Evolutionary conservation across 192 early-diverging fungal species (phyloP).

Genomic region (Mortierella alpina): DNA sequence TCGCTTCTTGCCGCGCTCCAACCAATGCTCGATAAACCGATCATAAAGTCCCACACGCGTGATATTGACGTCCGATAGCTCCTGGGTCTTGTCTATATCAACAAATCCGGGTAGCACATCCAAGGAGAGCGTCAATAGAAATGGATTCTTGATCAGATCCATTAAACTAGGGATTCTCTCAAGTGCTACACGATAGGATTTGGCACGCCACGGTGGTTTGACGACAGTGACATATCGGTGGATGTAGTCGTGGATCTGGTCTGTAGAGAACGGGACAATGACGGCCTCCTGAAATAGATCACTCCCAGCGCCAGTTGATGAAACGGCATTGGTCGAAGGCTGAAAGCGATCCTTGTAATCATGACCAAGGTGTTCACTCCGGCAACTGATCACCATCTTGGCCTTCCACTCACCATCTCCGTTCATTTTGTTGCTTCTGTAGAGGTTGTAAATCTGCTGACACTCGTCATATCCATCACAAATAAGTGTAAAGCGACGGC

Average conservation of each 20-base stretch:
- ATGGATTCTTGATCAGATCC: slow-evolving; percentile 1
- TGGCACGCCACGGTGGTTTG: neutral
- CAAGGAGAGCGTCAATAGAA: neutral
- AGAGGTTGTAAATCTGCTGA: too few relatives aligned
- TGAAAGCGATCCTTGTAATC: too few relatives aligned
- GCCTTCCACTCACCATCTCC: too few relatives aligned
- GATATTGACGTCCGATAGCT: too few relatives aligned
- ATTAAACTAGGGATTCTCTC: neutral
- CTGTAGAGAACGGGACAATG: neutral
- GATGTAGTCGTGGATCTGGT: neutral
- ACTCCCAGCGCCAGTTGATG: neutral
- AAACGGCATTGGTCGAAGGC: neutral
- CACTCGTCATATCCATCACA: too few relatives aligned
- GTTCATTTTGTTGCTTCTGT: too few relatives aligned
- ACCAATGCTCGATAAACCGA: neutral
- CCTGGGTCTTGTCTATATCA: too few relatives aligned
- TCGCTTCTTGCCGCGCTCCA: neutral
- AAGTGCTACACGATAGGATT: neutral
- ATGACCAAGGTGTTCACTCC: too few relatives aligned
- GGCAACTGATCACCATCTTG: too few relatives aligned
- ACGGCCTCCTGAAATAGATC: neutral
- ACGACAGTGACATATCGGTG: too few relatives aligned
- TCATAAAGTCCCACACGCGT: too few relatives aligned
- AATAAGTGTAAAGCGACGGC: too few relatives aligned
- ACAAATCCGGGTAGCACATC: neutral